A percentile compares a stretch with the other conserved stretches of the same genome.
Conservation (phyloP, 1,284 basidiomycete genomes). For the Melampsora americana region DNA sequence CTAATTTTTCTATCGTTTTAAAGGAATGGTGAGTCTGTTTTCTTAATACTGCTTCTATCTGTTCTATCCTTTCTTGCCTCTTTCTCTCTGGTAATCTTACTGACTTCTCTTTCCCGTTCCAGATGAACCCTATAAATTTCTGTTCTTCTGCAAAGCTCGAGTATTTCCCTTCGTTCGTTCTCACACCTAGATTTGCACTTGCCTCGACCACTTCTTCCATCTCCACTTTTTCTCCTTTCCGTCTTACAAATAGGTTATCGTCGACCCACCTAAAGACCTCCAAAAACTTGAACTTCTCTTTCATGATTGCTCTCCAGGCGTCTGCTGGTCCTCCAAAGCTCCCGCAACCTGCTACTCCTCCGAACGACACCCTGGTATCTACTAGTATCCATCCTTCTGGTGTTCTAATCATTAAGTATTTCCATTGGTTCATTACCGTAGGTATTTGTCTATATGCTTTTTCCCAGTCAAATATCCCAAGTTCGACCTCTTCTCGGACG, state of each 20-base stretch:
- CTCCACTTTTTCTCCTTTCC: too few relatives aligned
- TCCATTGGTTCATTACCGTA: neutral
- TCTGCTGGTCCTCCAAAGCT: too few relatives aligned
- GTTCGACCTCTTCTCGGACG: too few relatives aligned
- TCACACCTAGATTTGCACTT: conserved; percentile 6
- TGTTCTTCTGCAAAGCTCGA: neutral
- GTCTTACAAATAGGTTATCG: conserved; percentile 7
- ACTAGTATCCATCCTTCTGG: neutral
- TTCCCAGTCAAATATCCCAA: too few relatives aligned
- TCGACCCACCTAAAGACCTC: conserved; percentile 10
- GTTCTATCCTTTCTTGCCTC: too few relatives aligned
- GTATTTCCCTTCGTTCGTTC: conserved; percentile 8
- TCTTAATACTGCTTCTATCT: too few relatives aligned
- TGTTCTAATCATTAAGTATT: neutral
- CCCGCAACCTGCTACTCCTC: too few relatives aligned
- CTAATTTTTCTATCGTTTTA: too few relatives aligned
- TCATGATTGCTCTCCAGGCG: conserved; percentile 8
- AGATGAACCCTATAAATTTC: conserved; percentile 16
- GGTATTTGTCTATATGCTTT: conserved; percentile 14
- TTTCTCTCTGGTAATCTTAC: neutral
- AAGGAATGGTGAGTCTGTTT: too few relatives aligned
- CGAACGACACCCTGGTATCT: too few relatives aligned
- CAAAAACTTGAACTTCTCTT: neutral
- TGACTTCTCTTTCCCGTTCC: neutral
- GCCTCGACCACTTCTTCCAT: neutral